Conservation (phyloP, 2,329 filamentous ascomycete genomes). For the Stylonectria norvegica region DNA sequence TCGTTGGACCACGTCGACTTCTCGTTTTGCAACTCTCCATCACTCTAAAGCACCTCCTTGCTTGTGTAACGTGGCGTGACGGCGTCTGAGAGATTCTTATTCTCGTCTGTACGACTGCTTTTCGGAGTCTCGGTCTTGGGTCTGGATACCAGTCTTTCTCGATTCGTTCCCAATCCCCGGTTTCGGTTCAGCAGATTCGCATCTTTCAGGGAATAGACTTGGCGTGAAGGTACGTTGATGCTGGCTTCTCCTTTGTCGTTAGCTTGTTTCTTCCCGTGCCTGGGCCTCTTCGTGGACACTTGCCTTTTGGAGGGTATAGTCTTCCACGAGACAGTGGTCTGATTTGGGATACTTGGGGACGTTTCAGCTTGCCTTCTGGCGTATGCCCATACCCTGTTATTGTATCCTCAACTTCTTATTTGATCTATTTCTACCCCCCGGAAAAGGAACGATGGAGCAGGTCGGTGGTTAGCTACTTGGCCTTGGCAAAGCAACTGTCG, state of each 20-base stretch:
- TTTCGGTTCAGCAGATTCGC: conserved; percentile 27
- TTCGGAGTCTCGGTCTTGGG: conserved; percentile 37
- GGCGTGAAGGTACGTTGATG: conserved; percentile 24
- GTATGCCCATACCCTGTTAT: too few relatives aligned
- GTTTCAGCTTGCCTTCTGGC: too few relatives aligned
- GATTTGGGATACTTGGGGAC: too few relatives aligned
- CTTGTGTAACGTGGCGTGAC: conserved; percentile 36
- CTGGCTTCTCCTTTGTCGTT: background rate
- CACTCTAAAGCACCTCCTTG: conserved; percentile 31
- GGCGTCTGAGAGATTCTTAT: conserved; percentile 38
- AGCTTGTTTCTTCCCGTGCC: too few relatives aligned
- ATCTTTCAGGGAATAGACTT: conserved; percentile 28
- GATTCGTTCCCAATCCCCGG: conserved; percentile 31
- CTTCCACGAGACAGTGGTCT: too few relatives aligned
- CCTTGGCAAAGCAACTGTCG: too few relatives aligned
- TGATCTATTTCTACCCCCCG: too few relatives aligned
- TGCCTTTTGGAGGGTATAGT: too few relatives aligned
- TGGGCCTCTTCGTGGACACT: too few relatives aligned
- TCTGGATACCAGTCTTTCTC: conserved; percentile 36
- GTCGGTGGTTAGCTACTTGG: too few relatives aligned
- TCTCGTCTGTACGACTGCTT: conserved; percentile 36
- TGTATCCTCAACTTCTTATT: too few relatives aligned
- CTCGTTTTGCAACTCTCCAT: conserved; percentile 25
- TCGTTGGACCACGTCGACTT: conserved; percentile 24
- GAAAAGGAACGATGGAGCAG: too few relatives aligned